A percentile compares a stretch with the other conserved stretches of the same genome.
These are phyloP conservation scores for Ogataea sp. DNA, from an alignment of 805 yeast species.

Conservation along the genomic window DNA sequence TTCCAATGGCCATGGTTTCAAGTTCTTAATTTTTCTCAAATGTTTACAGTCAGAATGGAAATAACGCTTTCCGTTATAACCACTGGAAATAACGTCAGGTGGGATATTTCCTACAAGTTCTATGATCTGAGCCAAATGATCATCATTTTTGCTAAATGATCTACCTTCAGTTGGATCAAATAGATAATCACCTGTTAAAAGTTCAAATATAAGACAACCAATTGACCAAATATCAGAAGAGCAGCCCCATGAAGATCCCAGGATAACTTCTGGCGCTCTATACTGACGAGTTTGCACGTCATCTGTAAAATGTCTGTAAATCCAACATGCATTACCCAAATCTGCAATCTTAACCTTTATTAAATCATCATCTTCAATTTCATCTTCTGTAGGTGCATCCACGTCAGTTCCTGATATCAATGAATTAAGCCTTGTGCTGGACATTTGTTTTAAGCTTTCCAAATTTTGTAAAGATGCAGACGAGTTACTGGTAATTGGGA, in stretches of 20 bases:
- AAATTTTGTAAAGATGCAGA: slow-evolving; percentile 3
- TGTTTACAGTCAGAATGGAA: slow-evolving; percentile 29
- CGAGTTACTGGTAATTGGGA: background rate
- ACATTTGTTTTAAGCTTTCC: slow-evolving; percentile 19
- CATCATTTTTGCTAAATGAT: slow-evolving; percentile 82
- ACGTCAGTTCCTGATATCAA: slow-evolving; percentile 18
- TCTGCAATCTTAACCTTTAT: slow-evolving; percentile 87
- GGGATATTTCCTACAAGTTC: slow-evolving; percentile 39
- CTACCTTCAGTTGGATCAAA: slow-evolving; percentile 84
- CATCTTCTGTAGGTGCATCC: slow-evolving; percentile 29
- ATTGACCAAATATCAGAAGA: slow-evolving; percentile 94
- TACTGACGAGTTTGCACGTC: slow-evolving; percentile 91
- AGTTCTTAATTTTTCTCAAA: slow-evolving; percentile 66
- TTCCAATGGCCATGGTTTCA: slow-evolving; percentile 84
- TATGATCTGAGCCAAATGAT: slow-evolving; percentile 91
- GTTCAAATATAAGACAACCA: slow-evolving; percentile 85
- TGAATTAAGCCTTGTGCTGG: slow-evolving; percentile 14
- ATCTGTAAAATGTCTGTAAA: slow-evolving; percentile 71
- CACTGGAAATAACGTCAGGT: slow-evolving; percentile 55
- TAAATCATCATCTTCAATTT: slow-evolving; percentile 36
- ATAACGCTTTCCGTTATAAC: slow-evolving; percentile 43
- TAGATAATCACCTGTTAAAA: slow-evolving; percentile 87
- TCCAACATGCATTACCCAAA: slow-evolving; percentile 86
- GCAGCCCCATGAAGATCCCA: slow-evolving; percentile 90
- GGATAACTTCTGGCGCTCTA: slow-evolving; percentile 79